Evolutionary conservation across 768 basidiomycete species (phyloP).

Genomic region (Suillus subluteus): DNA sequence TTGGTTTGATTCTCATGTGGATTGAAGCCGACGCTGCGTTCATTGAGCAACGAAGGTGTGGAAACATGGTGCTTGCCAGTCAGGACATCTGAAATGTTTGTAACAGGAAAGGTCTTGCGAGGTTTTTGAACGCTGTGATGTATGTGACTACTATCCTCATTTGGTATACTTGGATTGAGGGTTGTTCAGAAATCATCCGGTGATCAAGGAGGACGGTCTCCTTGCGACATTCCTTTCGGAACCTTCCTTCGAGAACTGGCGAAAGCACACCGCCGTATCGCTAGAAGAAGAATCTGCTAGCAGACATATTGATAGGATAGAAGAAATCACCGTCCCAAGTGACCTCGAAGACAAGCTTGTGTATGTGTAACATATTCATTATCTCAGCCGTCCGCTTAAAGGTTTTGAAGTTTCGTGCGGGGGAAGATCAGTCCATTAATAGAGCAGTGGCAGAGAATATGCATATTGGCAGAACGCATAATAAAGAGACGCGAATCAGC

Average conservation of each 20-base stretch:
- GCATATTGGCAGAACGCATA: slow-evolving; percentile 83
- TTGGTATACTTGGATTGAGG: slow-evolving; percentile 4
- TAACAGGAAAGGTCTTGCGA: slow-evolving; percentile 72
- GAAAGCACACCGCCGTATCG: slow-evolving; percentile 74
- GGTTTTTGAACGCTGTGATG: slow-evolving; percentile 82
- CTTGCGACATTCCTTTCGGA: slow-evolving; percentile 82
- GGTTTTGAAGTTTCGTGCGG: slow-evolving; percentile 66
- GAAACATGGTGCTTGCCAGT: slow-evolving; percentile 4
- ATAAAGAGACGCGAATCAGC: slow-evolving; percentile 91
- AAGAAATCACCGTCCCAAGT: slow-evolving; percentile 92
- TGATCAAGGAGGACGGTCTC: slow-evolving; percentile 86
- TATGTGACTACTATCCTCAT: slow-evolving; percentile 38
- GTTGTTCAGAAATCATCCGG: slow-evolving; percentile 80
- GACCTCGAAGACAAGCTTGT: slow-evolving; percentile 90
- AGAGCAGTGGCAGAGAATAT: slow-evolving; percentile 92
- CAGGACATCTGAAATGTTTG: slow-evolving; percentile 10
- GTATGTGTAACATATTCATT: slow-evolving; percentile 41
- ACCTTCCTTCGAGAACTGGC: slow-evolving; percentile 84
- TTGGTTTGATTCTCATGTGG: slow-evolving; percentile 10
- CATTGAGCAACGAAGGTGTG: slow-evolving; percentile 84
- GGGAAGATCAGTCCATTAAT: slow-evolving; percentile 76
- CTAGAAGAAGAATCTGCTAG: slow-evolving; percentile 87
- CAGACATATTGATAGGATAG: slow-evolving; percentile 76
- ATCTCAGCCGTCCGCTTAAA: slow-evolving; percentile 10
- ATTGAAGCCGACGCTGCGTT: slow-evolving; percentile 82